These are phyloP conservation scores for Penicillium bovifimosum DNA, from an alignment of 495 filamentous ascomycete genomes.

Conservation along the genomic window DNA sequence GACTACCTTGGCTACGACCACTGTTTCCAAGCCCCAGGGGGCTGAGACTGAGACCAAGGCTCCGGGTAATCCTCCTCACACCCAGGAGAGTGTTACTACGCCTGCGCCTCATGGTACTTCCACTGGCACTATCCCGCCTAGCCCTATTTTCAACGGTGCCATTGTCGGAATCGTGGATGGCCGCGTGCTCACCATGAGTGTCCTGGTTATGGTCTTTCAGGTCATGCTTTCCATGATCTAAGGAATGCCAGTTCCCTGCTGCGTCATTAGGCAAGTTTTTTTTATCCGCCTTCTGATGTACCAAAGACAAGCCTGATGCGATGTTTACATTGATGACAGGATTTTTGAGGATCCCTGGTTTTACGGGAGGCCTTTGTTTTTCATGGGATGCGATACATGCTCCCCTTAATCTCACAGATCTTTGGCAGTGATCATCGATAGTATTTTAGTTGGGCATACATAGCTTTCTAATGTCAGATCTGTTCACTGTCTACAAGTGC, in stretches of 20 bases:
- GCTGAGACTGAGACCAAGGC: neutral
- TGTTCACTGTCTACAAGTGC: neutral
- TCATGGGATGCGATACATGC: neutral
- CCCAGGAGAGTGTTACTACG: neutral
- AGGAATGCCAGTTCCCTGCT: neutral
- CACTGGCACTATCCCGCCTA: neutral
- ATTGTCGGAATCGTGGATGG: neutral
- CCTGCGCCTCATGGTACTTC: neutral
- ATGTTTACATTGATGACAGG: neutral
- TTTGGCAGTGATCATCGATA: conserved; percentile 4
- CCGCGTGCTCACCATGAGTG: neutral
- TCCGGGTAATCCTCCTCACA: neutral
- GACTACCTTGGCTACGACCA: neutral
- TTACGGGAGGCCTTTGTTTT: neutral
- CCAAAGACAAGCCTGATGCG: neutral
- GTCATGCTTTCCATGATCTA: neutral
- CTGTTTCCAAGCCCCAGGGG: neutral
- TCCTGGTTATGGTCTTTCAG: neutral
- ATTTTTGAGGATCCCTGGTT: neutral
- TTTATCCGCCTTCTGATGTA: neutral
- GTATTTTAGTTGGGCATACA: conserved; percentile 6
- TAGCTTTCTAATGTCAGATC: conserved; percentile 1
- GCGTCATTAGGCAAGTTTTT: neutral
- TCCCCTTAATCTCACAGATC: conserved; percentile 4
- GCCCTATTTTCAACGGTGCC: conserved; percentile 5